Base-by-base conservation (phyloP, 1,284 basidiomycete genomes). In the Quambalaria eucalypti region DNA sequence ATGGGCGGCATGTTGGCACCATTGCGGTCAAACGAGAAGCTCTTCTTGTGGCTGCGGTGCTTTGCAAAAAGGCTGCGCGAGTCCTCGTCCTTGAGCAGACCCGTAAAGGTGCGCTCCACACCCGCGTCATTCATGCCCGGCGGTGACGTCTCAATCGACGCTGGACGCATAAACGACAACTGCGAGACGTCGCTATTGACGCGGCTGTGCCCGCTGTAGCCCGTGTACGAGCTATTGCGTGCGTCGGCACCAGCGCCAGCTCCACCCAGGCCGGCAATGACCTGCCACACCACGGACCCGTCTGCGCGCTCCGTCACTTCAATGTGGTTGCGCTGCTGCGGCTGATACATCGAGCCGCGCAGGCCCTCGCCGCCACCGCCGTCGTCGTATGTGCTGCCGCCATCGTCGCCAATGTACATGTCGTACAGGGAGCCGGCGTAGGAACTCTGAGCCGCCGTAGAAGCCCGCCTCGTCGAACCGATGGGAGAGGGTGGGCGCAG, bases 281-380 rank as follows among this genome's bases (percentile, higher is more conserved):
- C 67, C 48, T 71, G 68, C 68, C 68, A 71, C 4, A 71, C 65
- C 6, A 71, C 63, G 31, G 61, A 64, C 1, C 68, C 68, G 44
- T 71, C 68, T 1, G 68, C 68, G 1, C 68, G 56, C 46, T 71
- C 67, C 7, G 68, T 71, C 14, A 71, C 67, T 40, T 71, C 68
- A 48, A 71, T 71, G 40, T 71, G 68, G 30, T 50, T 38, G 48
- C 48, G 4, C 63, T 46, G 10, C 46, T 52, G 2, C 57, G 55
- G 36, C 52, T 57, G 14, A 48, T 52, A 26, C 53, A 54, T 6
- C 46, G 50, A 1, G 21, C 21, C 19, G 12, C 25, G 12, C 3
- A 12, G 25, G 7, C 25, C 42, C 25, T 46, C 42, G 16, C 16
- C 31, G 31, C 31, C 31, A n/a, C n/a, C n/a, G 10, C 21, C 16